Conservation (phyloP, 495 filamentous ascomycete genomes). For the Aspergillus saccharolyticus region DNA sequence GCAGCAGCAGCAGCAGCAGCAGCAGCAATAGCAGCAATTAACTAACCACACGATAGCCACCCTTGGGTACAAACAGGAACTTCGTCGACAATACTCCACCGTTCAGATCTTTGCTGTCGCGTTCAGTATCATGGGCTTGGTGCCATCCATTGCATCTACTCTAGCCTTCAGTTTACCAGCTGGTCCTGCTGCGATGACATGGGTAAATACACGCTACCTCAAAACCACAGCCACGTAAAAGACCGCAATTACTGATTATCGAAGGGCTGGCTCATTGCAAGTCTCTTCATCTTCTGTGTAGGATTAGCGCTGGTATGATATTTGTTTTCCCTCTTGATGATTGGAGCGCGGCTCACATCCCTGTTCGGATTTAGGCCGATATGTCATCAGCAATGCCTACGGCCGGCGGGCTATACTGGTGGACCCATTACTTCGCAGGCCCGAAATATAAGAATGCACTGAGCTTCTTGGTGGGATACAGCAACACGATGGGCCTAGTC, state of each 20-base stretch:
- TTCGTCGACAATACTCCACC: conserved; percentile 60
- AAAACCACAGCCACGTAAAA: neutral
- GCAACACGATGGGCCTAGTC: conserved; percentile 63
- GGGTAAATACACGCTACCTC: conserved; percentile 28
- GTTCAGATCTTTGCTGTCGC: conserved; percentile 67
- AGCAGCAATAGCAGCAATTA: neutral
- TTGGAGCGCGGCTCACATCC: neutral
- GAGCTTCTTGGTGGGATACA: conserved; percentile 67
- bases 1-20: too few relatives aligned
- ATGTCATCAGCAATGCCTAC: conserved; percentile 67
- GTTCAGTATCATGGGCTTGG: conserved; percentile 67
- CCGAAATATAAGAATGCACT: conserved; percentile 57
- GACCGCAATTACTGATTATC: neutral
- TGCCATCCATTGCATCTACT: conserved; percentile 66
- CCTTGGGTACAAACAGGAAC: conserved; percentile 67
- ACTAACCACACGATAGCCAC: conserved; percentile 19
- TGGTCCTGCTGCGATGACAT: conserved; percentile 66
- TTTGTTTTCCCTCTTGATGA: neutral
- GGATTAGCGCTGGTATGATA: conserved; percentile 56
- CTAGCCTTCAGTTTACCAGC: conserved; percentile 61
- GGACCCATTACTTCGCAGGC: conserved; percentile 64
- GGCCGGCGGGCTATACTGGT: conserved; percentile 64
- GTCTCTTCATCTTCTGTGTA: conserved; percentile 59
- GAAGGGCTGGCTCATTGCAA: conserved; percentile 58
- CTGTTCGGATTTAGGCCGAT: conserved; percentile 47